Base-by-base conservation (phyloP, 2,329 filamentous ascomycete species). In the Hortaea sp. region DNA sequence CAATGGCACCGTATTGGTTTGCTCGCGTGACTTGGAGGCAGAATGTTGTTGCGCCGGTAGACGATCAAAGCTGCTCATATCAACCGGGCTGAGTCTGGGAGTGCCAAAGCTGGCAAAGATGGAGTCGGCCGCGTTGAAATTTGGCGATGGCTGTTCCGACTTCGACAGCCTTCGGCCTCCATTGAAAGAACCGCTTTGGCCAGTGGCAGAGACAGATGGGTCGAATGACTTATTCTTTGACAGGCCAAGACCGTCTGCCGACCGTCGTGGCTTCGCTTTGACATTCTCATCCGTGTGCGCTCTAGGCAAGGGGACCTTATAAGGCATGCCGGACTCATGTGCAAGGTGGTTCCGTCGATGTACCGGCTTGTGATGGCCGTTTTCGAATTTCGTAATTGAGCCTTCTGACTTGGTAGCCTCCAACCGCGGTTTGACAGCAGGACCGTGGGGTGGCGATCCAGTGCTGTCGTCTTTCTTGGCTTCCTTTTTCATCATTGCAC, bases 311-410 rank as follows among this genome's bases (percentile, higher is more conserved):
- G 77, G 77, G 53, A 82, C 75, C 57, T 77, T 78, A 65, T 83
- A 83, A 1, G 79, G 79, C 53, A 75, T 66, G 48, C 78, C 78
- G 46, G 73, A 78, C 49, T 80, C 76, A 57, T 81, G 78, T 49
- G 77, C 77, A 52, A 76, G 72, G 61, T 80, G 76, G 63, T 82
- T 81, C 64, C 79, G 77, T 54, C 78, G 77, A 58, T 82, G 78
- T 43, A 74, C 75, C 7, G 78, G 78, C 65, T 80, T 80, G 65
- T 81, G 78, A 55, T 81, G 78, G 48, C 78, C 78, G 57, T 81
- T 80, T 20, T 76, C 70, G 59, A 81, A 81, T 48, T 79, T 69
- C 12, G 76, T 81, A 56, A 81, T 64, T 29, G 73, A 75, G 48
- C 72, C 74, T 44, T 82, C 79, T 27, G 77, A 80, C 54, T 76